Percentiles rank a stretch among this genome's conserved stretches.
Evolutionary conservation across 2,329 filamentous ascomycete genomes (phyloP).

Genomic region (Ophiobolus disseminans): DNA sequence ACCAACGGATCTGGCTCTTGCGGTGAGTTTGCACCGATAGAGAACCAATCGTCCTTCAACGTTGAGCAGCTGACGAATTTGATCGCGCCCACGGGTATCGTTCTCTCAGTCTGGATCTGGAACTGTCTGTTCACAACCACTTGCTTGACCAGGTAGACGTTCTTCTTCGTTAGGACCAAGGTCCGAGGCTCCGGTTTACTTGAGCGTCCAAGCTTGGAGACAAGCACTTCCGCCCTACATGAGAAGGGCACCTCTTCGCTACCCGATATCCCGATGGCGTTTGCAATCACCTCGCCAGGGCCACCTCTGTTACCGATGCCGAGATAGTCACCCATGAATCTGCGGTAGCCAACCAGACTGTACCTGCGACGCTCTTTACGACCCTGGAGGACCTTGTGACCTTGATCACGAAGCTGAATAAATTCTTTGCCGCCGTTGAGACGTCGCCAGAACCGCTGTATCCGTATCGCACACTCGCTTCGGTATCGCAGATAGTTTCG

Average conservation of each 20-base stretch:
- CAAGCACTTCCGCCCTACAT: constrained; percentile 85
- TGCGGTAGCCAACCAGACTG: constrained; percentile 87
- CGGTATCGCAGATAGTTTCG: constrained; percentile 93
- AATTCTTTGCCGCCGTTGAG: constrained; percentile 90
- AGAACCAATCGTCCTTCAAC: constrained; percentile 95
- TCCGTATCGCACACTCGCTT: constrained; percentile 88
- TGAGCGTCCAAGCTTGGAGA: constrained; percentile 94
- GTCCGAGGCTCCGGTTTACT: constrained; percentile 90
- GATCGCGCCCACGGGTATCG: constrained; percentile 83
- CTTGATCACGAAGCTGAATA: constrained; percentile 84
- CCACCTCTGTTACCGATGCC: constrained; percentile 83
- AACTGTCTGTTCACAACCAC: constrained; percentile 81
- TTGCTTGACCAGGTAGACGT: constrained; percentile 89
- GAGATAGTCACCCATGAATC: constrained; percentile 94
- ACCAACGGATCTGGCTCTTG: constrained; percentile 94
- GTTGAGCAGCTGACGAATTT: constrained; percentile 85
- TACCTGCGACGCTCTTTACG: constrained; percentile 91
- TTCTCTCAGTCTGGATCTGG: constrained; percentile 80
- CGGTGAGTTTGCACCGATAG: constrained; percentile 84
- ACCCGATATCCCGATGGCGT: constrained; percentile 71
- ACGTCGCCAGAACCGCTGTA: constrained; percentile 94
- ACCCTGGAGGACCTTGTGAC: constrained; percentile 79
- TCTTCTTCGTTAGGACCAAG: constrained; percentile 81
- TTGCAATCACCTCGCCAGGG: constrained; percentile 80
- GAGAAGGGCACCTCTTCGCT: constrained; percentile 86